Evolutionary conservation across 805 yeast genomes (phyloP), one percentile per base, ranked within the genome.

Genomic region (Metschnikowia proteae): DNA sequence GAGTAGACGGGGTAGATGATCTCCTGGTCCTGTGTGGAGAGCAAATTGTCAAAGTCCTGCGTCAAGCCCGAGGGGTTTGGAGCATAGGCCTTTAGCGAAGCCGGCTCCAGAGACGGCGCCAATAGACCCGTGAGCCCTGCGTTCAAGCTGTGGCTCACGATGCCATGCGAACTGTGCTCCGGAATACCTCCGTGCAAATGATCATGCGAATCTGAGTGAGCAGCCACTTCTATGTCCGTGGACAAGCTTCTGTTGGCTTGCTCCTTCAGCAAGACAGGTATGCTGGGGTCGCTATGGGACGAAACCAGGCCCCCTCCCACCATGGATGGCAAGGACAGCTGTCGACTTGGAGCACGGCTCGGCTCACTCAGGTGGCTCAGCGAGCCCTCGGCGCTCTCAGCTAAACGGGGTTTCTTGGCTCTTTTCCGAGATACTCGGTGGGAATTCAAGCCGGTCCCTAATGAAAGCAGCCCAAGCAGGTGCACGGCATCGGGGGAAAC

Each of bases 1-100:
- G 66, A 57, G 48, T 71, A 71, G 10, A 71, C 64, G 1, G 75
- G 75, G 47, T 71, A 71, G 22, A 71, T 66, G 46, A 71, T 71
- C 26, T 68, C 61, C 45, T 55, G 50, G 38, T 65, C 66, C 30
- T 56, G 57, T 6, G 55, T 57, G n/a, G 57, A 35, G 32, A 70
- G 58, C 44, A 71, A 57, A 51, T 68, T 65, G 55, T 69, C 73
- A 43, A 64, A 71, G 46, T 62, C 61, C 47, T 66, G 70, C 26
- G 57, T 56, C 40, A 59, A 46, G 5, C 46, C 46, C n/a, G 50
- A 39, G 10, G 29, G 5, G 7, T 7, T 17, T 23, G 30, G 17
- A 4, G 39, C 22, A 4, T 23, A 11, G 6, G 11, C 8, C 9
- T 13, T 26, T 3, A 25, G 30, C 9, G 22, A 11, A 4, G 5